Conservation (phyloP, 2,329 filamentous ascomycete species). For the Magnaporthales sp. region DNA sequence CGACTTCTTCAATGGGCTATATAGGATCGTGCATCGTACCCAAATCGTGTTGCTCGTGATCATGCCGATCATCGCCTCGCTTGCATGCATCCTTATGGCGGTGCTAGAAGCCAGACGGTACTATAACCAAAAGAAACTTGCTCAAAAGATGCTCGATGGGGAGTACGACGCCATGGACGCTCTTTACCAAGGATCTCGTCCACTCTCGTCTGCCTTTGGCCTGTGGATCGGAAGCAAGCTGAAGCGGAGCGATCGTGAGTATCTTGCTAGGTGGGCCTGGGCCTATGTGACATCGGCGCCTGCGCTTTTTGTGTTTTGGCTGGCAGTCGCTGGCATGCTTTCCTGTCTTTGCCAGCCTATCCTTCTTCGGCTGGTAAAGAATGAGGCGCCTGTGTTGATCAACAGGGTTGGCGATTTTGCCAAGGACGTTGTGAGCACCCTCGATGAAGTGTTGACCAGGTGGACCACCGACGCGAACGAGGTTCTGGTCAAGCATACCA, state of each 20-base stretch:
- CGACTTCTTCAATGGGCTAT: constrained; percentile 71
- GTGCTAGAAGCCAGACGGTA: constrained; percentile 73
- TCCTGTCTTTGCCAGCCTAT: constrained; percentile 76
- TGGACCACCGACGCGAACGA: constrained; percentile 74
- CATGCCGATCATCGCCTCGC: constrained; percentile 60
- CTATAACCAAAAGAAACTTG: constrained; percentile 61
- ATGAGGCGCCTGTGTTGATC: constrained; percentile 67
- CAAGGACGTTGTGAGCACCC: constrained; percentile 62
- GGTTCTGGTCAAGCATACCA: constrained; percentile 44
- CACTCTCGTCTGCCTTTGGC: constrained; percentile 59
- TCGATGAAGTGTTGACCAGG: constrained; percentile 62
- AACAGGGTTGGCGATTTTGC: constrained; percentile 71
- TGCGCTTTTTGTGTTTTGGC: constrained; percentile 76
- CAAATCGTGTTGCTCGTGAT: constrained; percentile 68
- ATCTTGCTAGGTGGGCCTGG: constrained; percentile 72
- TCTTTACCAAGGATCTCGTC: constrained; percentile 78
- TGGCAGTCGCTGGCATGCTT: constrained; percentile 74
- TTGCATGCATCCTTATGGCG: constrained; percentile 70
- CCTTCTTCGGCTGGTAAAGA: constrained; percentile 63
- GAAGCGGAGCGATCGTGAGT: constrained; percentile 46
- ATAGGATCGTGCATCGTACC: constrained; percentile 56
- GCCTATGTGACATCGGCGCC: constrained; percentile 81
- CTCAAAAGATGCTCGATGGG: constrained; percentile 52
- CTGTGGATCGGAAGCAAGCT: constrained; percentile 4
- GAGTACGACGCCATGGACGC: constrained; percentile 77